Evolutionary conservation across 2,329 filamentous ascomycete genomes (phyloP).

Genomic region (Cladosporium velox): DNA sequence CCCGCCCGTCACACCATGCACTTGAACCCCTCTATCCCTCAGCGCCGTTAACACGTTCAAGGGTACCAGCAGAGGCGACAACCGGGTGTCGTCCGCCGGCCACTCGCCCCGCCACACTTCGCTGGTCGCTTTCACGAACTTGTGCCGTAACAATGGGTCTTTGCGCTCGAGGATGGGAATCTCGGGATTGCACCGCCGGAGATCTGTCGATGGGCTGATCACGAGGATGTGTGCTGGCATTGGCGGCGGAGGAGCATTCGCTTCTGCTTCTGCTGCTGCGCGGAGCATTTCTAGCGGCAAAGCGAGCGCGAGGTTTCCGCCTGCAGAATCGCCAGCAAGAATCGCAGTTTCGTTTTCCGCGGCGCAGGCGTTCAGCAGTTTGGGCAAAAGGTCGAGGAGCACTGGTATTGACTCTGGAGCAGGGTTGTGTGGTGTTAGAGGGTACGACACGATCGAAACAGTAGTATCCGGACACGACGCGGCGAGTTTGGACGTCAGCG

Average conservation of each 20-base stretch:
- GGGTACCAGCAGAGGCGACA: constrained; percentile 50
- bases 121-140: constrained; percentile 46
- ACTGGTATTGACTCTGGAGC: constrained; percentile 52
- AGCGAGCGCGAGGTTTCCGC: constrained; percentile 55
- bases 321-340: constrained; percentile 58
- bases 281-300: constrained; percentile 43
- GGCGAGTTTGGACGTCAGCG: constrained; percentile 50
- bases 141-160: constrained; percentile 51
- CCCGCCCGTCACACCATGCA: constrained; percentile 56
- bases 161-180: constrained; percentile 43
- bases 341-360: constrained; percentile 47
- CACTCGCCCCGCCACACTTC: constrained; percentile 47
- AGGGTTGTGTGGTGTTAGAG: constrained; percentile 56
- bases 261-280: not conserved
- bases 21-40: constrained; percentile 44
- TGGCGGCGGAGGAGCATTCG: constrained; percentile 25
- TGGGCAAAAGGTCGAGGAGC: constrained; percentile 49
- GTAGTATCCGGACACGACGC: constrained; percentile 41
- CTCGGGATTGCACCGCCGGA: constrained; percentile 49
- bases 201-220: constrained; percentile 54
- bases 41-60: constrained; percentile 45
- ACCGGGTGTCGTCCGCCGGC: constrained; percentile 46
- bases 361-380: constrained; percentile 44
- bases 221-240: constrained; percentile 44
- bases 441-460: constrained; percentile 55